Conservation (phyloP, 2,329 filamentous ascomycete genomes). For the Microcera coccophila region DNA sequence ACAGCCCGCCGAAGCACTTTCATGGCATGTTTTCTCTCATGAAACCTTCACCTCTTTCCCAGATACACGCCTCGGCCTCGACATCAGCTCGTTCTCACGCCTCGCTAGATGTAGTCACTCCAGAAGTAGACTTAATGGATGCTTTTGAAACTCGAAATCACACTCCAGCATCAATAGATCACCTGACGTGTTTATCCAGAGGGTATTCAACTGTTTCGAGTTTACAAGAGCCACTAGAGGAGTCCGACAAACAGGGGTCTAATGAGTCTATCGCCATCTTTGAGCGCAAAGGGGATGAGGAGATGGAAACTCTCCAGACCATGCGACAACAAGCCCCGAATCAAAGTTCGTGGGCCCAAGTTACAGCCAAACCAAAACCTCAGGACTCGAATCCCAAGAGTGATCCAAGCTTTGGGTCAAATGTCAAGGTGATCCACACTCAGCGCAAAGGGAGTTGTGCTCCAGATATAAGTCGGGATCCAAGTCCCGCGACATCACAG, state of each 20-base stretch:
- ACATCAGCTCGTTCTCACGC: too few species aligned
- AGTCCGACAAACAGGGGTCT: too few species aligned
- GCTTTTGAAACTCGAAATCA: too few species aligned
- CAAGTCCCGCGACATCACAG: too few species aligned
- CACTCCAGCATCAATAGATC: too few species aligned
- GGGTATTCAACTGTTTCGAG: too few species aligned
- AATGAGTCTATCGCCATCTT: constrained; percentile 9
- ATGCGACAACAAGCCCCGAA: constrained; percentile 21
- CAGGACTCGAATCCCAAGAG: constrained; percentile 2
- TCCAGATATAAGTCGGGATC: too few species aligned
- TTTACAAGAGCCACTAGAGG: too few species aligned
- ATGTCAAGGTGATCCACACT: constrained; percentile 6
- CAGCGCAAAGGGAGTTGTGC: too few species aligned
- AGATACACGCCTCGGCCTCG: not conserved
- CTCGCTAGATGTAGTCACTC: too few species aligned
- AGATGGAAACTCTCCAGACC: constrained; percentile 14
- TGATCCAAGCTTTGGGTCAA: constrained; percentile 7
- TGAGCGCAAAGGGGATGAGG: constrained; percentile 4
- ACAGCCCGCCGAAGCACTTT: constrained; percentile 2
- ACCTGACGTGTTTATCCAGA: too few species aligned
- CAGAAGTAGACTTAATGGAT: too few species aligned
- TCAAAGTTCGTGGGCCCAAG: not conserved
- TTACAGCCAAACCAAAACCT: constrained; percentile 1
- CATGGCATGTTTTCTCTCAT: constrained; percentile 5
- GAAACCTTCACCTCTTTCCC: not conserved